Percentiles rank a stretch among this genome's conserved stretches.
Evolutionary conservation across 805 yeast species (phyloP).

Genomic region (Dipodascus albidus): DNA sequence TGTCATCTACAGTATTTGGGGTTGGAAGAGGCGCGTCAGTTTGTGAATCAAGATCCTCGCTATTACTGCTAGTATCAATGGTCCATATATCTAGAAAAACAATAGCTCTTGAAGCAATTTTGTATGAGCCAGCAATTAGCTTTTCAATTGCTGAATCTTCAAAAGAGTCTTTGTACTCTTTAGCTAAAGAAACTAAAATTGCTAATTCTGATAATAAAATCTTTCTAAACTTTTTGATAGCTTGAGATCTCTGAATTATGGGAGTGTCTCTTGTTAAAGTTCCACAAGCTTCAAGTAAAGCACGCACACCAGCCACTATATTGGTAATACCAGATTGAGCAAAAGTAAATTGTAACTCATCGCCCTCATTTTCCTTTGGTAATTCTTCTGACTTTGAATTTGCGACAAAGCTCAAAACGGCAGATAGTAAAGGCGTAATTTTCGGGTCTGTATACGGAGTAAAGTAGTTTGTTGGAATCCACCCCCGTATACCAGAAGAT

Average conservation of each 20-base stretch:
- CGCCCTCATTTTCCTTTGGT: constrained; percentile 3
- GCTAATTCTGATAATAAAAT: constrained; percentile 29
- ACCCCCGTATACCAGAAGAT: constrained; percentile 27
- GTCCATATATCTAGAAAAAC: constrained; percentile 22
- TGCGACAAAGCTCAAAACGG: constrained; percentile 24
- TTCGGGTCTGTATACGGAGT: constrained; percentile 25
- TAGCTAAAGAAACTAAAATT: constrained; percentile 27
- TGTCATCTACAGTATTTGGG: not conserved
- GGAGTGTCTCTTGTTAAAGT: constrained; percentile 25
- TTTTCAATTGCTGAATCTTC: constrained; percentile 22
- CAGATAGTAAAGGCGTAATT: constrained; percentile 27
- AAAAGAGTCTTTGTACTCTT: constrained; percentile 21
- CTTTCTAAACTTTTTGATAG: constrained; percentile 25
- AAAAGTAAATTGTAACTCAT: constrained; percentile 16
- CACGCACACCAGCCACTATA: constrained; percentile 28
- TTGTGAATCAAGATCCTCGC: constrained; percentile 1
- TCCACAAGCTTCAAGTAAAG: constrained; percentile 24
- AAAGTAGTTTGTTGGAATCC: constrained; percentile 33
- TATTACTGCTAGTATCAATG: constrained; percentile 12
- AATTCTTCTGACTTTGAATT: constrained; percentile 23
- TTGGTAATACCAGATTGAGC: constrained; percentile 27
- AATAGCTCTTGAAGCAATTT: constrained; percentile 24
- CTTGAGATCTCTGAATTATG: constrained; percentile 20
- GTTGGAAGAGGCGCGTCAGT: not conserved
- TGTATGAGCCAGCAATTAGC: constrained; percentile 22